These are phyloP conservation scores for Nannizziopsis arthrosporioides DNA, from an alignment of 2,329 filamentous ascomycete species.

Conservation along the genomic window DNA sequence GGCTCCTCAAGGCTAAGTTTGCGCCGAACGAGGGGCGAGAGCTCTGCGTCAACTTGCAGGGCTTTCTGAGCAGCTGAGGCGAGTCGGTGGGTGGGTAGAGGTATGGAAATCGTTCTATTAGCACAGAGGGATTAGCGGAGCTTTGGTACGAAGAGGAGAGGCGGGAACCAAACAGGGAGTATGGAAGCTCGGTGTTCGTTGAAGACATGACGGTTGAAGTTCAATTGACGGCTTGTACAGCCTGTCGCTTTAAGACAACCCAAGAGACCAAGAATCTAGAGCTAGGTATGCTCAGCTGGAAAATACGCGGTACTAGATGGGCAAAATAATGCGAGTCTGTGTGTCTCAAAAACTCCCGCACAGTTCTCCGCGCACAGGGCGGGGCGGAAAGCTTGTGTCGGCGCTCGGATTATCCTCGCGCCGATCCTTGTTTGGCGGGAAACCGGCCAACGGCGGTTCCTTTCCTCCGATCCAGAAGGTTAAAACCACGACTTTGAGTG, in stretches of 20 bases:
- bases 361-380: not conserved
- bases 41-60: constrained; percentile 74
- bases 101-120: constrained; percentile 52
- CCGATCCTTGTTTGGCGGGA: not conserved
- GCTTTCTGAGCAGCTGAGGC: constrained; percentile 63
- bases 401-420: not conserved
- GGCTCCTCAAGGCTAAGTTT: constrained; percentile 47
- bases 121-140: not conserved
- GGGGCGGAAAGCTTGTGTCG: not conserved
- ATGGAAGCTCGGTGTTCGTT: constrained; percentile 46
- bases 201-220: constrained; percentile 14
- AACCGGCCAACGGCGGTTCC: not conserved
- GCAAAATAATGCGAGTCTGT: no score
- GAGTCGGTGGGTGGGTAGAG: constrained; percentile 69
- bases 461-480: no score
- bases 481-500: no score
- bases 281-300: not conserved
- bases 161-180: constrained; percentile 45
- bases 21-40: constrained; percentile 71
- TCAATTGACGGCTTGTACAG: not conserved
- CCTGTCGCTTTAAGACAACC: not conserved
- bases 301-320: no score
- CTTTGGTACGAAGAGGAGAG: constrained; percentile 1
- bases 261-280: not conserved
- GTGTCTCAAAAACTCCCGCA: no score